These are phyloP conservation scores for Backusella australiensis DNA, from an alignment of 192 early-diverging fungal genomes.

Conservation along the genomic window DNA sequence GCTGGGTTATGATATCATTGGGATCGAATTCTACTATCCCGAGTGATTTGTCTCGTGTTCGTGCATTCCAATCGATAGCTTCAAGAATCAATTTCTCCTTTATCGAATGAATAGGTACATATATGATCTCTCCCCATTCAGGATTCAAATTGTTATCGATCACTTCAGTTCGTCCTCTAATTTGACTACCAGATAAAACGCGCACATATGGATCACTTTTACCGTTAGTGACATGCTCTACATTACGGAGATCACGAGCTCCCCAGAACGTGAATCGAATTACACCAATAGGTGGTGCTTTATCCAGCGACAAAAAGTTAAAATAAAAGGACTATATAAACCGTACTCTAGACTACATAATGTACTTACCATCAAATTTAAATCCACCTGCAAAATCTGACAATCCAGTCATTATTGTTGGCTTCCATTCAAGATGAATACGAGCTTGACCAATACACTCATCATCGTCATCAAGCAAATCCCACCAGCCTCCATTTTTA, in stretches of 20 bases:
- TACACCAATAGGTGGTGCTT: slow-evolving; percentile 64
- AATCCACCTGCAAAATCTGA: slow-evolving; percentile 1
- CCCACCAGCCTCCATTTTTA: slow-evolving; percentile 33
- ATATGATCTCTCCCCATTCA: slow-evolving; percentile 80
- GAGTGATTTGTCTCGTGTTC: slow-evolving; percentile 69
- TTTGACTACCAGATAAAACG: slow-evolving; percentile 51
- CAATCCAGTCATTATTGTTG: slow-evolving; percentile 60
- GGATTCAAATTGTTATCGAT: slow-evolving; percentile 74
- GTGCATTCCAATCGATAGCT: slow-evolving; percentile 75
- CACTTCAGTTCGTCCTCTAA: slow-evolving; percentile 65
- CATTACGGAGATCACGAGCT: slow-evolving; percentile 72
- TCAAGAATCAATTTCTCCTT: slow-evolving; percentile 66
- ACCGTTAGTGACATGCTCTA: slow-evolving; percentile 57
- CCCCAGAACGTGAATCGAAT: slow-evolving; percentile 66
- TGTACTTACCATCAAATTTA: slow-evolving; percentile 17
- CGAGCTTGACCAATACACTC: slow-evolving; percentile 22
- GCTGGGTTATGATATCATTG: slow-evolving; percentile 11
- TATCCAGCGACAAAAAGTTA: background rate
- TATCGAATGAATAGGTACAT: slow-evolving; percentile 68
- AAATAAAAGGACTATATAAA: background rate
- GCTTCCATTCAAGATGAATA: slow-evolving; percentile 58
- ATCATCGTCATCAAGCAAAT: slow-evolving; percentile 7
- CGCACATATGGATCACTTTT: slow-evolving; percentile 87
- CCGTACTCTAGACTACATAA: background rate
- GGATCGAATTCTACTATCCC: slow-evolving; percentile 49